Evolutionary conservation across 345 rosid species (phyloP).

Genomic region (Populus euphratica): DNA sequence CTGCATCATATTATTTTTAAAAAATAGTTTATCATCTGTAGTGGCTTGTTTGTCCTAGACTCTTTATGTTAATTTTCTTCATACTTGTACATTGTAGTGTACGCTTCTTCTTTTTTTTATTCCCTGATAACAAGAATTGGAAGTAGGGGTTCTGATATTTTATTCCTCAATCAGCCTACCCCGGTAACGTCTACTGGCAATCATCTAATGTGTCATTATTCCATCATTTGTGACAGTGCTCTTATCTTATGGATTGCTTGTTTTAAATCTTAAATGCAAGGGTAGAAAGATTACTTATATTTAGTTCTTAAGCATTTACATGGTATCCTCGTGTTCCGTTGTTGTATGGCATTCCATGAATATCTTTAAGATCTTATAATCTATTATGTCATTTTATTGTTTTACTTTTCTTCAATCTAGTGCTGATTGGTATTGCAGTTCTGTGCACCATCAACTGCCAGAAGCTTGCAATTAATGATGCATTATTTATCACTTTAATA

Average conservation of each 20-base stretch:
- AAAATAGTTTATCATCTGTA: neutral
- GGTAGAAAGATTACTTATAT: neutral
- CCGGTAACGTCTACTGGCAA: neutral
- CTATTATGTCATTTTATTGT: neutral
- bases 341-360: neutral
- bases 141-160: neutral
- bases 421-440: neutral
- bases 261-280: neutral
- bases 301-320: neutral
- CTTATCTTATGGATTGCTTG: neutral
- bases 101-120: neutral
- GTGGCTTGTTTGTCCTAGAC: neutral
- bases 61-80: neutral
- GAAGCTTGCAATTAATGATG: neutral
- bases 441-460: neutral
- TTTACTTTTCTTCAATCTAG: neutral
- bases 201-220: neutral
- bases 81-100: neutral
- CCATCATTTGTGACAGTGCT: neutral
- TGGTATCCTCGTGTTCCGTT: neutral
- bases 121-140: neutral
- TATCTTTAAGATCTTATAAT: neutral
- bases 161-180: neutral
- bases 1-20: neutral
- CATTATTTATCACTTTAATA: neutral